Evolutionary conservation across 1,284 basidiomycete genomes (phyloP), one percentile per base, ranked within the genome.

Genomic region (Austropuccinia psidii): DNA sequence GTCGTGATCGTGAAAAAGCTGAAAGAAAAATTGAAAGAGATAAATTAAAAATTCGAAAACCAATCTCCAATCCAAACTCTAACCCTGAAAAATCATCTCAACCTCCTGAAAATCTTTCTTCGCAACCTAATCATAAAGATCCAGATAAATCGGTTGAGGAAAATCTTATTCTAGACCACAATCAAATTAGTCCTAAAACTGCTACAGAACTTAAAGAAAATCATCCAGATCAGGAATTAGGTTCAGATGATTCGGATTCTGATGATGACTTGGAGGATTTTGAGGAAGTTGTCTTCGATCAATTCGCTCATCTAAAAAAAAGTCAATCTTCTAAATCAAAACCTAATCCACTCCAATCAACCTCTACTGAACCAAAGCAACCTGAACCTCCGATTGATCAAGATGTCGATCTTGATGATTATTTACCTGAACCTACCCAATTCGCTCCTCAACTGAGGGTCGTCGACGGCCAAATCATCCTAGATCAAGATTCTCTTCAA

Each of bases 391-490:
- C 39, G 49, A 67, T 50, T 9, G 57, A 49, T 19, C 58, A 64
- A 39, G 60, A 73, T 3, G 54, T 68, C 35, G 43, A 68, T n/a
- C 35, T 41, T 9, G 49, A 54, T 6, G 52, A 54, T 41, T 73
- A 54, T 33, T 37, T 55, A 9, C 69, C 69, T 13, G 45, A 73
- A 39, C 24, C 69, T 1, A 89, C 86, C 77, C 85, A 86, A n/a
- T 89, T 85, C 78, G 90, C 87, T 76, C 89, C 89, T 13, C 89
- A 90, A 81, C 85, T 92, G 75, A 86, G 89, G 35, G 87, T 91
- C 74, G 87, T 89, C 1, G 89, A 88, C 77, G 90, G 90, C 57
- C 87, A 90, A 79, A 88, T 88, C 4, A 85, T 91, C 62, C 85
- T 92, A 65, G 89, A 92, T 77, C 89, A 91, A 79, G 86, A 89